These are phyloP conservation scores for Candida krabiensis DNA, from an alignment of 805 yeast genomes.

Conservation along the genomic window DNA sequence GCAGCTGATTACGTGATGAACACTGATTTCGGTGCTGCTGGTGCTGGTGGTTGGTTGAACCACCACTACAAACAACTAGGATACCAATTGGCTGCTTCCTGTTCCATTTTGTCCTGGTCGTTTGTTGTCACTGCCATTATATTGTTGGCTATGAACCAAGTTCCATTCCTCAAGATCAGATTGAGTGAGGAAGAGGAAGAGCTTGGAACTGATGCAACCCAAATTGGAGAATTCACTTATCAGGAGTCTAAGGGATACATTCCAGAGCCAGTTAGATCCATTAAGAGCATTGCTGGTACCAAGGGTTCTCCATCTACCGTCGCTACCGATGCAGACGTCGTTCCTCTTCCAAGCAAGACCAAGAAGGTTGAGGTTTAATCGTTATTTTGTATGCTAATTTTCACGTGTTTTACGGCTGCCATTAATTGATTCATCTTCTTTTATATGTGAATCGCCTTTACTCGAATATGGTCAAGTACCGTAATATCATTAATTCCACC, in stretches of 20 bases:
- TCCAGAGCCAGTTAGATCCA: constrained; percentile 77
- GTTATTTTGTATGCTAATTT: neutral
- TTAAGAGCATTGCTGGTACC: constrained; percentile 29
- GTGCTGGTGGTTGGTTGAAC: constrained; percentile 86
- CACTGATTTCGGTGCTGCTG: constrained; percentile 64
- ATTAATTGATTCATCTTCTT: no score
- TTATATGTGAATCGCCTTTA: no score
- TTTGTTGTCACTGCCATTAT: constrained; percentile 70
- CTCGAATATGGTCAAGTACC: no score
- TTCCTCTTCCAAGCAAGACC: constrained; percentile 31
- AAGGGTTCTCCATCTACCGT: constrained; percentile 16
- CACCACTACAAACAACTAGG: constrained; percentile 82
- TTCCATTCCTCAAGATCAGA: constrained; percentile 82
- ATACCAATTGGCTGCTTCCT: constrained; percentile 79
- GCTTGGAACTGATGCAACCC: constrained; percentile 82
- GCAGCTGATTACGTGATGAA: constrained; percentile 90
- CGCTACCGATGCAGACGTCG: constrained; percentile 27
- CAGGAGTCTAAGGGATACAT: constrained; percentile 64
- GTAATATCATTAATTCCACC: no score
- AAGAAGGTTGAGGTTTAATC: constrained; percentile 24
- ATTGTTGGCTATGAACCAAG: constrained; percentile 62
- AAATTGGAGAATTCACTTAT: constrained; percentile 88
- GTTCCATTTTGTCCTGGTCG: constrained; percentile 73
- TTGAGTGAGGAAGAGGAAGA: constrained; percentile 85
- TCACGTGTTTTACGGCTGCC: neutral